A percentile compares a stretch with the other conserved stretches of the same genome.
Conservation (phyloP, 2,329 filamentous ascomycete genomes). For the Cladophialophora psammophila region DNA sequence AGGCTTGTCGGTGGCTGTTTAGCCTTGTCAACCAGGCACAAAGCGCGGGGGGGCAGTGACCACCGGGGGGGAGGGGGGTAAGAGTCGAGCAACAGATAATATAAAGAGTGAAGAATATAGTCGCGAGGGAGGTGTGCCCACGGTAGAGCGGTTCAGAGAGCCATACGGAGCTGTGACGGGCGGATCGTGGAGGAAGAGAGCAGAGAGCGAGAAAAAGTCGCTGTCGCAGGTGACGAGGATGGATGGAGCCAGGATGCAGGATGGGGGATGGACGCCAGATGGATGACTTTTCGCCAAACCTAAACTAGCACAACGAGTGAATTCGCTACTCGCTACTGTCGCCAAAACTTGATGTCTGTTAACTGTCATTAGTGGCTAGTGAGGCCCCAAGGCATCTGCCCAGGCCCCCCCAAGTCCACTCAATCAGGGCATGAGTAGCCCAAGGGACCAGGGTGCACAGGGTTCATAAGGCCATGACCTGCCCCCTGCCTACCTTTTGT, state of each 20-base stretch:
- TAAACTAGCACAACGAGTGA: constrained; percentile 12
- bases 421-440: constrained; percentile 2
- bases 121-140: neutral
- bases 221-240: constrained; percentile 25
- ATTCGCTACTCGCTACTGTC: constrained; percentile 16
- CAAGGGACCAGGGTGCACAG: neutral
- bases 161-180: constrained; percentile 3
- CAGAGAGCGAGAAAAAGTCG: constrained; percentile 14
- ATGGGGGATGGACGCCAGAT: neutral
- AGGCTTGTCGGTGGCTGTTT: constrained; percentile 12
- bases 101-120: constrained; percentile 3
- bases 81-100: constrained; percentile 5
- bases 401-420: constrained; percentile 7
- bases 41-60: neutral
- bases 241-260: constrained; percentile 1
- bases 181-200: neutral
- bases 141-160: constrained; percentile 6
- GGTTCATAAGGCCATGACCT: constrained; percentile 8
- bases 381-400: neutral
- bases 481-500: neutral
- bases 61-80: neutral
- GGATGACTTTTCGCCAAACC: constrained; percentile 17
- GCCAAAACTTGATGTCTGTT: constrained; percentile 12
- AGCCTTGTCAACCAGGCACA: constrained; percentile 10
- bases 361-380: constrained; percentile 9